Base-by-base conservation (phyloP, 371 early-diverging fungal species). In the Mucor plumbeus region DNA sequence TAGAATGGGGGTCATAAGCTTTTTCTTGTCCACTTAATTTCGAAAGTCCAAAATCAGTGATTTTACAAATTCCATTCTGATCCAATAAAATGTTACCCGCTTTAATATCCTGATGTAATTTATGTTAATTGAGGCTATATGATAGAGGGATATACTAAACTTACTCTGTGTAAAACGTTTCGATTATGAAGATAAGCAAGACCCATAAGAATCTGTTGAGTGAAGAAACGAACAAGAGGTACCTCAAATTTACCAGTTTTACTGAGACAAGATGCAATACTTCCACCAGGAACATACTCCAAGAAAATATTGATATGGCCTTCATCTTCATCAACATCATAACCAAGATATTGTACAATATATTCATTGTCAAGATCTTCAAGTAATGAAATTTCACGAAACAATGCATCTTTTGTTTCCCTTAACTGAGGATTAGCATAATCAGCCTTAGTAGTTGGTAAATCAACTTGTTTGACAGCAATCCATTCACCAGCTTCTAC, bases 21-120 rank as follows among this genome's bases (percentile, higher is more conserved):
- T 84, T 76, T 13, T 84, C 80, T 61, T 79, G 78, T 9, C 79
- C 80, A 64, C 77, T 78, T 65, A 94, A 91, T 79, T 99, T 99
- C 5, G 99, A 95, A 33, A 99, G 88, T 26, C 99, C 99, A 89
- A 99, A 99, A 82, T 99, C 99, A 1, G 97, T 94, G 57, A 99
- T 98, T 82, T 99, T 99, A 62, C 95, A 93, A 17, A 84, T 82
- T 31, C 97, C 97, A 59, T 92, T 85, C 61, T 90, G 88, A 75
- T 97, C 97, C 9, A 99, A 87, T 17, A 94, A 73, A 70, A 97
- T 92, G 59, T 98, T 98, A 59, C 93, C 95, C 35, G 96, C 96
- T 71, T 98, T 98, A 75, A 98, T 95, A 74, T 98, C 98, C 83
- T 83, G 54, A 54, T 21, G 13, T 10, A 38, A 36, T 4, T 39